phyloP scores from a whole-genome alignment of 306 rosid genomes.

The Senna siamea region DNA sequence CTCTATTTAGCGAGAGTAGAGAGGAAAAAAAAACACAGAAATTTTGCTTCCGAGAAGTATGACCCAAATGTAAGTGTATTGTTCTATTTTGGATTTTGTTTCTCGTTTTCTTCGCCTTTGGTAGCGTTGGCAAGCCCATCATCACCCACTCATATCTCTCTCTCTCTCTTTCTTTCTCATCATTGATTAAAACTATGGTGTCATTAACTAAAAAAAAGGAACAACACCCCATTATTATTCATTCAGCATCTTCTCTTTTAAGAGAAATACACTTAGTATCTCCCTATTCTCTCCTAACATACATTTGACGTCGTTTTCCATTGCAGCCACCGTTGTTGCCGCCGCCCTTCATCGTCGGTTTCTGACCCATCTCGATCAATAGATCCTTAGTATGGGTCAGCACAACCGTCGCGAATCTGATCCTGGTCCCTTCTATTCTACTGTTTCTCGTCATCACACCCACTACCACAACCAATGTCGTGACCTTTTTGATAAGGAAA shows the following conservation, averaged over 20 bases:
- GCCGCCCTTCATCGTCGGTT: slow-evolving; percentile 1
- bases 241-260: slow-evolving; percentile 18
- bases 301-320: slow-evolving; percentile 7
- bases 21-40: neutral
- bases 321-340: neutral
- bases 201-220: slow-evolving; percentile 44
- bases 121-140: slow-evolving; percentile 42
- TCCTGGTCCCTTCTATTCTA: slow-evolving; percentile 33
- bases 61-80: neutral
- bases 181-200: slow-evolving; percentile 45
- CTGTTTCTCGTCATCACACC: slow-evolving; percentile 34
- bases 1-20: too few species aligned
- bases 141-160: slow-evolving; percentile 21
- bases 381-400: slow-evolving; percentile 67
- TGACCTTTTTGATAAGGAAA: slow-evolving; percentile 26
- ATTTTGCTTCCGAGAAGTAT: slow-evolving; percentile 8
- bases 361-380: slow-evolving; percentile 24
- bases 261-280: slow-evolving; percentile 26
- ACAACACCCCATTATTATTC: slow-evolving; percentile 15
- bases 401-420: slow-evolving; percentile 82
- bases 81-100: slow-evolving; percentile 27
- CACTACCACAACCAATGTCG: slow-evolving; percentile 3
- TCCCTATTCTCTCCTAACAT: slow-evolving; percentile 41
- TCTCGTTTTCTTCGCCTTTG: slow-evolving; percentile 51
- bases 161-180: slow-evolving; percentile 1